Percentiles rank a stretch among this genome's conserved stretches.
phyloP scores from a whole-genome alignment of 345 rosid genomes.

The Eucalyptus melliodora region DNA sequence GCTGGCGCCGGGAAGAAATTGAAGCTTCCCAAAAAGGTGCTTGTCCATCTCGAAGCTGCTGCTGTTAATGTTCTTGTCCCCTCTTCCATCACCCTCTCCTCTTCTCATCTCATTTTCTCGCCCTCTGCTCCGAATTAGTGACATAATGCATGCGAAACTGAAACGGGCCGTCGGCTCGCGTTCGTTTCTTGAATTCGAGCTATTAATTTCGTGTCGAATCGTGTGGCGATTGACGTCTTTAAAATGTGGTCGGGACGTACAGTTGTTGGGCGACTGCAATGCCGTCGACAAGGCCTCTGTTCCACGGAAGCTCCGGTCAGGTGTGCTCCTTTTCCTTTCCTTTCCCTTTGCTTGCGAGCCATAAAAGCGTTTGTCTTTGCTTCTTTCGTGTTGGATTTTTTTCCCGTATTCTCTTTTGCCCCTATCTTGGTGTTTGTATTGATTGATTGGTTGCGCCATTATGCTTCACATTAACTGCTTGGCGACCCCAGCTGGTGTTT shows the following conservation, averaged over 20 bases:
- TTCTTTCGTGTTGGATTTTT: neutral
- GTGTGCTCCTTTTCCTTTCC: slow-evolving; percentile 23
- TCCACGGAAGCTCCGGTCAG: slow-evolving; percentile 95
- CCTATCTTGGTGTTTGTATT: neutral
- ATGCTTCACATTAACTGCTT: neutral
- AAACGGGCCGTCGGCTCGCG: neutral
- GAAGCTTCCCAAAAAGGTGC: slow-evolving; percentile 34
- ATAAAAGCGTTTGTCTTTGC: neutral
- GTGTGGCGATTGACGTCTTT: neutral
- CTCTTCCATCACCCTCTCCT: neutral
- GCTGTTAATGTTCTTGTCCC: neutral
- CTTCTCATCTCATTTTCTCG: neutral
- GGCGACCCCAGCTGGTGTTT: neutral
- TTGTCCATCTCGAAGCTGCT: slow-evolving; percentile 6
- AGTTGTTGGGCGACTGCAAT: slow-evolving; percentile 36
- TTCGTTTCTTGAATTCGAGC: neutral
- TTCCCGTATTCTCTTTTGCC: neutral
- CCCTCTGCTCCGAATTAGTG: neutral
- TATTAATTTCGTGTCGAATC: neutral
- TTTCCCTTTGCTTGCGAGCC: neutral
- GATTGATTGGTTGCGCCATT: neutral
- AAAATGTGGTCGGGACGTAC: neutral
- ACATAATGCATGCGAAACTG: neutral
- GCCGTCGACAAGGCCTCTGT: slow-evolving; percentile 69
- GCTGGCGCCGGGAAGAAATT: slow-evolving; percentile 20